Evolutionary conservation across 805 yeast species (phyloP).

Genomic region (Yamadazyma phyllophila): DNA sequence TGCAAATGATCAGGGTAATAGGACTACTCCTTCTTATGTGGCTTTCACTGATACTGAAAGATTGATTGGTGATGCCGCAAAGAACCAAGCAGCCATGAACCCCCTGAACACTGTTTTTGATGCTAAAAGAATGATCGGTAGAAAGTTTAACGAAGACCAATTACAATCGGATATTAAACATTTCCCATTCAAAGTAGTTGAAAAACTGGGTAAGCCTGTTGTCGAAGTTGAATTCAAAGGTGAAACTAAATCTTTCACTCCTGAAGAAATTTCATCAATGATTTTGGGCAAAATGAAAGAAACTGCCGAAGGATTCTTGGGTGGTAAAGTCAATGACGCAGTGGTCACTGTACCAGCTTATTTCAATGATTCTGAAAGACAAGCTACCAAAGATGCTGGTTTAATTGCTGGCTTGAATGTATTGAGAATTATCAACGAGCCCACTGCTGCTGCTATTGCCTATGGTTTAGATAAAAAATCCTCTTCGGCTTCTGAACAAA

Average conservation of each 20-base stretch:
- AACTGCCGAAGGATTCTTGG: slow-evolving; percentile 89
- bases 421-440: slow-evolving; percentile 43
- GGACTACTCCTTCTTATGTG: slow-evolving; percentile 96
- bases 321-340: slow-evolving; percentile 65
- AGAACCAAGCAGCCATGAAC: slow-evolving; percentile 97
- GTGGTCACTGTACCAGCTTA: slow-evolving; percentile 45
- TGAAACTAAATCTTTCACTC: slow-evolving; percentile 81
- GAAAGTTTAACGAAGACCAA: slow-evolving; percentile 72
- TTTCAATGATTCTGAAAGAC: slow-evolving; percentile 45
- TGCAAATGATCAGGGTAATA: slow-evolving; percentile 98
- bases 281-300: slow-evolving; percentile 88
- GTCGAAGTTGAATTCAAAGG: slow-evolving; percentile 87
- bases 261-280: slow-evolving; percentile 95
- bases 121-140: slow-evolving; percentile 92
- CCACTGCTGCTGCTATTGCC: slow-evolving; percentile 47
- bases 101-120: slow-evolving; percentile 92
- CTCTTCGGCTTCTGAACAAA: slow-evolving; percentile 60
- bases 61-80: slow-evolving; percentile 96
- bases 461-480: slow-evolving; percentile 52
- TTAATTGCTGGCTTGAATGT: slow-evolving; percentile 47
- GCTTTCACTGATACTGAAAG: slow-evolving; percentile 96
- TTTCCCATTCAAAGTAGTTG: slow-evolving; percentile 80
- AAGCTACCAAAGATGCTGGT: slow-evolving; percentile 45
- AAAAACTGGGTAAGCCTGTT: slow-evolving; percentile 81
- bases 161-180: slow-evolving; percentile 80